Evolutionary conservation across 768 basidiomycete genomes (phyloP).

Genomic region (Boletus pseudo-olivaceus): DNA sequence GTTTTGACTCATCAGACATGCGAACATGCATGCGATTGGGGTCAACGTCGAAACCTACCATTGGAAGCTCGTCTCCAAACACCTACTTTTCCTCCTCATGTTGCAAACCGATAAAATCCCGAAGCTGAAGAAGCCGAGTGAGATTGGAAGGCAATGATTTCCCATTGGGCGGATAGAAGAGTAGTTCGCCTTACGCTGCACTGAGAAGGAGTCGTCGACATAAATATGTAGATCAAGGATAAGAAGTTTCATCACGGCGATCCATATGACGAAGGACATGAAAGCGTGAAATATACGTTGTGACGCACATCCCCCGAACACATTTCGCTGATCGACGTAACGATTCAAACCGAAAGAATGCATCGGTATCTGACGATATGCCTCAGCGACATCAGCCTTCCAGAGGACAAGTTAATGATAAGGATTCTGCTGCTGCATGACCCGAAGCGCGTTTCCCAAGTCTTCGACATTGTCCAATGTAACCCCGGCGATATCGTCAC

Average conservation of each 20-base stretch:
- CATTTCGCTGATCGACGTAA: conserved; percentile 23
- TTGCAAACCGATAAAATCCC: conserved; percentile 30
- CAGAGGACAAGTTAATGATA: conserved; percentile 1
- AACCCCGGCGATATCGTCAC: conserved; percentile 19
- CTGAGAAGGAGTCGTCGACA: conserved; percentile 27
- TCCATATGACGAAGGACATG: conserved; percentile 22
- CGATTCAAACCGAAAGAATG: conserved; percentile 18
- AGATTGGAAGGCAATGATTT: background rate
- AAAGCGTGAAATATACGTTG: conserved; percentile 23
- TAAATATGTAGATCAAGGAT: conserved; percentile 21
- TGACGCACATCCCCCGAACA: conserved; percentile 24
- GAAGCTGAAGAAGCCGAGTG: conserved; percentile 24
- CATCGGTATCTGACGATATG: conserved; percentile 36
- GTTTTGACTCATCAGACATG: background rate
- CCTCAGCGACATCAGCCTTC: conserved; percentile 38
- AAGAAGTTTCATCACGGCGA: conserved; percentile 15
- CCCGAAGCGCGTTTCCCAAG: conserved; percentile 16
- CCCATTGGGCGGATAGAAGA: background rate
- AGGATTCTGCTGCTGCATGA: background rate
- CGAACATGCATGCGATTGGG: background rate
- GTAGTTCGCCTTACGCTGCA: background rate
- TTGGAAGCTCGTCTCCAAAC: background rate
- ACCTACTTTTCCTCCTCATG: conserved; percentile 33
- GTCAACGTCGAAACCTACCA: conserved; percentile 14
- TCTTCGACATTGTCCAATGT: conserved; percentile 35